Evolutionary conservation across 768 basidiomycete genomes (phyloP).

Genomic region (Trametes elegans): DNA sequence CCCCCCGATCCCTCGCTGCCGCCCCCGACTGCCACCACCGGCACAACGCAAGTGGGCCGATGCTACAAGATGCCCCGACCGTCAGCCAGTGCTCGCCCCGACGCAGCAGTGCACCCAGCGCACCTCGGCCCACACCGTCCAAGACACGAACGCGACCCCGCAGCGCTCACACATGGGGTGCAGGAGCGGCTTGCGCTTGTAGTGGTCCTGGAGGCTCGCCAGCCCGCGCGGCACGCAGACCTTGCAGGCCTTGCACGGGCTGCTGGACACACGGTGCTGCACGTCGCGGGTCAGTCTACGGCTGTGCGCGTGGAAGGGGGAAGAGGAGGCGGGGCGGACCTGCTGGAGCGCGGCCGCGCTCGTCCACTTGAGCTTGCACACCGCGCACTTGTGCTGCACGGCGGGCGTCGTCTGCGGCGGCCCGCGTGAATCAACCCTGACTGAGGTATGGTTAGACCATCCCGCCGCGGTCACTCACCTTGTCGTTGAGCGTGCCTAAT

Average conservation of each 20-base stretch:
- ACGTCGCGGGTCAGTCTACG: too few relatives aligned
- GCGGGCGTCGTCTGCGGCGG: not conserved
- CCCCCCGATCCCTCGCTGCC: too few relatives aligned
- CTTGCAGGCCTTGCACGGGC: not conserved
- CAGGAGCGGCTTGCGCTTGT: not conserved
- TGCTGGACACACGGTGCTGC: not conserved
- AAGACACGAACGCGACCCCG: not conserved
- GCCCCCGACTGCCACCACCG: too few relatives aligned
- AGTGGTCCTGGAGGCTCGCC: slow-evolving; percentile 8
- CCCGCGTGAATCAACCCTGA: too few relatives aligned
- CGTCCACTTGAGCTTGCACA: slow-evolving; percentile 1
- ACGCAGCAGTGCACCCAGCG: slow-evolving; percentile 39
- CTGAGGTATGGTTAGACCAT: too few relatives aligned
- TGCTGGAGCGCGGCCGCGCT: not conserved
- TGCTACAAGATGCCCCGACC: too few relatives aligned
- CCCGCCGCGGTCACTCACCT: too few relatives aligned
- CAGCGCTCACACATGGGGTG: not conserved
- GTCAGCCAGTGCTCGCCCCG: too few relatives aligned
- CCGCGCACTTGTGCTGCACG: not conserved
- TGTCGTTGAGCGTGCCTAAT: not conserved
- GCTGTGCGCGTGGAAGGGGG: not conserved
- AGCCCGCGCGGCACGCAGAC: not conserved
- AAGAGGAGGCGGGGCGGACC: not conserved
- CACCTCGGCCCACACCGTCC: not conserved
- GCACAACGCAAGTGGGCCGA: too few relatives aligned